Percentiles rank a stretch among this genome's conserved stretches.
phyloP scores from a whole-genome alignment of 2,329 filamentous ascomycete species.

The Hyphodiscus sp. region DNA sequence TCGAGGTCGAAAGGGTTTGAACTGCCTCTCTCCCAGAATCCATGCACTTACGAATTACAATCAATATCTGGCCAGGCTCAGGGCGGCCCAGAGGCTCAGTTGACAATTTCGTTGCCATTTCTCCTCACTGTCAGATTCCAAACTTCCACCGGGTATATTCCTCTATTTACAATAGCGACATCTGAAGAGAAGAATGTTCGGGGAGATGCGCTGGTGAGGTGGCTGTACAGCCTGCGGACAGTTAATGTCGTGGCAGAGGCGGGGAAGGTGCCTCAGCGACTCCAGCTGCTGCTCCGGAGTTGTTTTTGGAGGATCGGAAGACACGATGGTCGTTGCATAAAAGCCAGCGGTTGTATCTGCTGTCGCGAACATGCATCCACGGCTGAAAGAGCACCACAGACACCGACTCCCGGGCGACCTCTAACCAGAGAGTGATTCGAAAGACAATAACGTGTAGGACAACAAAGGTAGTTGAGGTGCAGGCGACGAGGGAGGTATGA shows the following conservation, averaged over 20 bases:
- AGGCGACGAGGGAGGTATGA: neutral
- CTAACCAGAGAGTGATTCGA: neutral
- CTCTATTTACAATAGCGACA: slow-evolving; percentile 16
- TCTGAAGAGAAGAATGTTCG: slow-evolving; percentile 12
- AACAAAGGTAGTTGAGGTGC: neutral
- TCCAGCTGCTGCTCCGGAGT: slow-evolving; percentile 1
- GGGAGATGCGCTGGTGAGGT: neutral
- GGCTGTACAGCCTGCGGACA: neutral
- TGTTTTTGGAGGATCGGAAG: slow-evolving; percentile 12
- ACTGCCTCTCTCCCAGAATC: neutral
- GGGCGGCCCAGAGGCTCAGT: slow-evolving; percentile 36
- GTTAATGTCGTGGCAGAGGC: neutral
- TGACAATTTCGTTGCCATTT: slow-evolving; percentile 37
- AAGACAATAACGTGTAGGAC: neutral
- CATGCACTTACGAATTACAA: slow-evolving; percentile 64
- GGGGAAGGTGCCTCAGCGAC: neutral
- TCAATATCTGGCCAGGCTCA: slow-evolving; percentile 58
- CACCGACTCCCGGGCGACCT: neutral
- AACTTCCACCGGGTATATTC: slow-evolving; percentile 17
- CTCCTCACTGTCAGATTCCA: slow-evolving; percentile 15
- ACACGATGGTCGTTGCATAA: slow-evolving; percentile 17
- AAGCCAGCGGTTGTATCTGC: slow-evolving; percentile 14
- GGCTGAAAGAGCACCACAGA: neutral
- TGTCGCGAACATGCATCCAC: slow-evolving; percentile 6
- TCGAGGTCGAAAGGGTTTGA: neutral